Percentiles rank a stretch among this genome's conserved stretches.
These are phyloP conservation scores for Ophiobolus disseminans DNA, from an alignment of 2,329 filamentous ascomycete genomes.

Conservation along the genomic window DNA sequence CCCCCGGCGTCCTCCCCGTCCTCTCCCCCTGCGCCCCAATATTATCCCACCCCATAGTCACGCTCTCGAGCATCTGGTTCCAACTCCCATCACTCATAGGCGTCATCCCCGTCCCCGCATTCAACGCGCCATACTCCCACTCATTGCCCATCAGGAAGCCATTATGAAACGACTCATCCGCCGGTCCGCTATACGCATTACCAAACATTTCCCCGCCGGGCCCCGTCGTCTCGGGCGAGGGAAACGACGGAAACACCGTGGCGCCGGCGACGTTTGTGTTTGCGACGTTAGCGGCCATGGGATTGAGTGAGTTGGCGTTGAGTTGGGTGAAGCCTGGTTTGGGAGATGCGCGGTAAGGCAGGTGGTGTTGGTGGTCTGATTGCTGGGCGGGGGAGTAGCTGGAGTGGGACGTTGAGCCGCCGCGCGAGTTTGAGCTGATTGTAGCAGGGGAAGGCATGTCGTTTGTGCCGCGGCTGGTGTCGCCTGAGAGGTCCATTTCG, in stretches of 20 bases:
- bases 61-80: constrained; percentile 47
- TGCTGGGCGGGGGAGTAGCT: constrained; percentile 44
- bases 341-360: constrained; percentile 42
- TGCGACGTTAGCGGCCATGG: too few species aligned
- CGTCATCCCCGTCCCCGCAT: constrained; percentile 36
- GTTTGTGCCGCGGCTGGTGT: constrained; percentile 25
- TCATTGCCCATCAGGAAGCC: constrained; percentile 36
- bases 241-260: too few species aligned
- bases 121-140: constrained; percentile 41
- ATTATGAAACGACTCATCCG: constrained; percentile 23
- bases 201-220: constrained; percentile 12
- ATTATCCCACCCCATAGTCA: constrained; percentile 47
- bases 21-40: too few species aligned
- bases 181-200: constrained; percentile 14
- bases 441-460: constrained; percentile 46
- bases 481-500: constrained; percentile 49
- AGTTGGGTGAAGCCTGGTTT: constrained; percentile 13
- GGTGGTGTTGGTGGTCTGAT: constrained; percentile 31
- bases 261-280: too few species aligned
- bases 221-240: constrained; percentile 6
- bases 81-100: constrained; percentile 44
- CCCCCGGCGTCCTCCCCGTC: too few species aligned
- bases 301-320: too few species aligned
- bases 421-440: constrained; percentile 39
- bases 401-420: constrained; percentile 44